Conservation (phyloP, 495 filamentous ascomycete genomes). For the Tuber brumale region DNA sequence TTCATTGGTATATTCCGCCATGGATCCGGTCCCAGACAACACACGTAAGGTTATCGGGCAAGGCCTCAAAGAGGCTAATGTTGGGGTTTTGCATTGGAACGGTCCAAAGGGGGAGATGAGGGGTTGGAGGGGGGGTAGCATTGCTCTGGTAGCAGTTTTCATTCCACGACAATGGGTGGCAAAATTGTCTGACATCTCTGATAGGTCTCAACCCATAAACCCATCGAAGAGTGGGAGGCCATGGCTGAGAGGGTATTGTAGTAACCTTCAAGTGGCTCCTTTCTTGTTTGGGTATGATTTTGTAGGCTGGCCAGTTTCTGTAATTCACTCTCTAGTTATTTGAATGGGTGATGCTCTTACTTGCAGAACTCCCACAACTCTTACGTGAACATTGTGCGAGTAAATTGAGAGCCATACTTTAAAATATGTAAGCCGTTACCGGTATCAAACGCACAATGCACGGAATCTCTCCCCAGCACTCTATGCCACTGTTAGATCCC, state of each 20-base stretch:
- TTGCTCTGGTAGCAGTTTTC: constrained; percentile 22
- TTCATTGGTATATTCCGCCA: constrained; percentile 35
- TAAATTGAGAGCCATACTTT: not conserved
- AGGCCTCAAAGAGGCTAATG: constrained; percentile 19
- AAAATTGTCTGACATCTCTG: not conserved
- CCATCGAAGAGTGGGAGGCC: constrained; percentile 25
- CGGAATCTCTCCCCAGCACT: not conserved
- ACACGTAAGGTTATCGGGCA: constrained; percentile 21
- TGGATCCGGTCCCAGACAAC: constrained; percentile 19
- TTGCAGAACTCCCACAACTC: not conserved
- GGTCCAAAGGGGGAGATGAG: constrained; percentile 12
- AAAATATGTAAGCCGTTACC: not conserved
- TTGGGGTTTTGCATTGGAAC: constrained; percentile 12
- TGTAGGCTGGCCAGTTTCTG: not conserved
- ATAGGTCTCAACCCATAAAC: constrained; percentile 24
- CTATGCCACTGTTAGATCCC: not conserved
- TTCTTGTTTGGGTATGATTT: not conserved
- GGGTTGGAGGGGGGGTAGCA: constrained; percentile 34
- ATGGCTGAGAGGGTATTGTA: constrained; percentile 20
- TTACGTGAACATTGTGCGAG: not conserved
- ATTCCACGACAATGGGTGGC: not conserved
- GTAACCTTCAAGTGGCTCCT: not conserved
- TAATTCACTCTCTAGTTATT: not conserved
- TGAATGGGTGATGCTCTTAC: not conserved
- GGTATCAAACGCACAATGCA: not conserved